Conservation (phyloP, 176 grass and related monocot species). For the Saccharum spontaneum region DNA sequence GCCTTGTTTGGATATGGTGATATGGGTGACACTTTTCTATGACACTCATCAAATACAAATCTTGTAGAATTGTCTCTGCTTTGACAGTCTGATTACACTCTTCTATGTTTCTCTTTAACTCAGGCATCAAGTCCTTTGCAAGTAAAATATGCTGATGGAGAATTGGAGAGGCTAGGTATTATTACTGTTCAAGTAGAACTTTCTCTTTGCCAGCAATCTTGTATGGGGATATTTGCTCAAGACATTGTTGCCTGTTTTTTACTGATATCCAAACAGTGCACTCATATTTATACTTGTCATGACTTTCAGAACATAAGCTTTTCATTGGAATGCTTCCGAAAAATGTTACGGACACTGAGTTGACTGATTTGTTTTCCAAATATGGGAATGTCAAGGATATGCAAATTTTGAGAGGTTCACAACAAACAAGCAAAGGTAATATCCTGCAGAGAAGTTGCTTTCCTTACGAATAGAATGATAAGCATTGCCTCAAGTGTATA, state of each 20-base stretch:
- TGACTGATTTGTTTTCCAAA: slow-evolving; percentile 73
- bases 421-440: slow-evolving; percentile 96
- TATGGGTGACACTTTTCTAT: slow-evolving; percentile 18
- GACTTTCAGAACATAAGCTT: slow-evolving; percentile 84
- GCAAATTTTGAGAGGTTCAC: slow-evolving; percentile 94
- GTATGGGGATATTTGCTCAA: neutral
- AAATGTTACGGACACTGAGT: slow-evolving; percentile 75
- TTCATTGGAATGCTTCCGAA: slow-evolving; percentile 99
- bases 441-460: slow-evolving; percentile 30
- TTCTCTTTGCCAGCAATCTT: slow-evolving; percentile 18
- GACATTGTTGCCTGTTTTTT: neutral
- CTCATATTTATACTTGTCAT: slow-evolving; percentile 33
- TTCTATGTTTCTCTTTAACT: neutral
- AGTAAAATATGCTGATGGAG: slow-evolving; percentile 99
- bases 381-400: slow-evolving; percentile 96
- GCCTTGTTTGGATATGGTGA: slow-evolving; percentile 14
- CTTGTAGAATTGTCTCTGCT: slow-evolving; percentile 8
- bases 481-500: slow-evolving; percentile 1
- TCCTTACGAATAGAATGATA: slow-evolving; percentile 12
- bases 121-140: slow-evolving; percentile 98
- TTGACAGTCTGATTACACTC: slow-evolving; percentile 10
- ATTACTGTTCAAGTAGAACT: slow-evolving; percentile 14
- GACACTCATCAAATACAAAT: neutral
- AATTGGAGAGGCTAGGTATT: slow-evolving; percentile 98
- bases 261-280: slow-evolving; percentile 9